Evolutionary conservation across 1,284 basidiomycete species (phyloP).

Genomic region (Tetrapyrgos nigripes): DNA sequence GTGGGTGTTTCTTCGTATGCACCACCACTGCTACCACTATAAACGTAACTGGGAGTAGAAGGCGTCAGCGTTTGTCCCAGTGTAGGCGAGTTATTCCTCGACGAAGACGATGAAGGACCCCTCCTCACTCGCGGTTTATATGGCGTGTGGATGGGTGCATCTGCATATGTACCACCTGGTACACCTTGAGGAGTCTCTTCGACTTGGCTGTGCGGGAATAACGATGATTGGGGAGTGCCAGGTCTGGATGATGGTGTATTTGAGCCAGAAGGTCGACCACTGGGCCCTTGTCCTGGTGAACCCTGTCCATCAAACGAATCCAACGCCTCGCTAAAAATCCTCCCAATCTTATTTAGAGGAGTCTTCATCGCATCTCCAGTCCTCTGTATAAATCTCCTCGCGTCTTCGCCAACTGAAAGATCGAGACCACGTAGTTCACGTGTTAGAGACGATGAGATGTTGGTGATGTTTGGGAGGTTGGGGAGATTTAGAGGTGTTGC

Average conservation of each 20-base stretch:
- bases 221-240: conserved; percentile 27
- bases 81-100: conserved; percentile 25
- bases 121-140: conserved; percentile 76
- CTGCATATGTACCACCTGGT: conserved; percentile 37
- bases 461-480: neutral
- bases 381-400: conserved; percentile 82
- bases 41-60: conserved; percentile 25
- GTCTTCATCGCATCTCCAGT: conserved; percentile 90
- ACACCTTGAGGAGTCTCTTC: conserved; percentile 42
- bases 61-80: neutral
- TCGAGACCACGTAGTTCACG: conserved; percentile 27
- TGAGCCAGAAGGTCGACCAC: too few relatives aligned
- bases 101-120: conserved; percentile 44
- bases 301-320: conserved; percentile 57
- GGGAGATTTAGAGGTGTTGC: conserved; percentile 3
- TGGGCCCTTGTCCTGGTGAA: too few relatives aligned
- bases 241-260: conserved; percentile 5
- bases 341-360: conserved; percentile 85
- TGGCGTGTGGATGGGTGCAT: conserved; percentile 65
- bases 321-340: conserved; percentile 83
- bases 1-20: conserved; percentile 59
- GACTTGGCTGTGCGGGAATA: too few relatives aligned
- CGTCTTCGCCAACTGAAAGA: conserved; percentile 76
- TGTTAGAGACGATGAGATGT: too few relatives aligned
- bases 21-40: conserved; percentile 42